Percentiles rank a stretch among this genome's conserved stretches.
phyloP scores from a whole-genome alignment of 495 filamentous ascomycete species.

The Penicillium waksmanii region DNA sequence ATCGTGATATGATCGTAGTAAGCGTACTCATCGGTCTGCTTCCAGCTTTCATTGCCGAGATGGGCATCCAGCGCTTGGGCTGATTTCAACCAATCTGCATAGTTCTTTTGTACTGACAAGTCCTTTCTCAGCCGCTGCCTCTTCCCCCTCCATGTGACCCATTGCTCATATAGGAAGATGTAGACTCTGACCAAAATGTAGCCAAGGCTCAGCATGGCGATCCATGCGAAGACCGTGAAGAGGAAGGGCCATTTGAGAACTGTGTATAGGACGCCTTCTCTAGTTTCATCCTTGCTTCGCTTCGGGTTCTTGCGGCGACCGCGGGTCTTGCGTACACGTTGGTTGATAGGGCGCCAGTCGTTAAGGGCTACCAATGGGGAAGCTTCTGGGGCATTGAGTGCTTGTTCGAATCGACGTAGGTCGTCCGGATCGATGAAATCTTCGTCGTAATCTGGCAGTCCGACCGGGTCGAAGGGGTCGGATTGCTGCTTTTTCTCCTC shows the following conservation, averaged over 20 bases:
- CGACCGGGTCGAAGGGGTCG: constrained; percentile 43
- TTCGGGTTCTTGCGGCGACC: constrained; percentile 46
- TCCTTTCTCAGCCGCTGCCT: constrained; percentile 69
- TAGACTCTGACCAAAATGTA: constrained; percentile 87
- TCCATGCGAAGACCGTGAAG: constrained; percentile 76
- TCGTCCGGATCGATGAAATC: constrained; percentile 66
- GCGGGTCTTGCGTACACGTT: constrained; percentile 59
- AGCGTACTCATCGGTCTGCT: constrained; percentile 83
- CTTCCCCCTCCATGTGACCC: constrained; percentile 64
- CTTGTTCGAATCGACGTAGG: constrained; percentile 54
- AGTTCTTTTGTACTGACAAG: constrained; percentile 70
- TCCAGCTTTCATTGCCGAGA: constrained; percentile 86
- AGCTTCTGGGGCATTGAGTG: constrained; percentile 52
- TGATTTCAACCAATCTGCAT: constrained; percentile 78
- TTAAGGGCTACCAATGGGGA: constrained; percentile 69
- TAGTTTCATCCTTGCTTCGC: constrained; percentile 83
- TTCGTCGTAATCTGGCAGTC: constrained; percentile 64
- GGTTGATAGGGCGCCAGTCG: constrained; percentile 81
- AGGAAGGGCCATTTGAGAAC: constrained; percentile 92
- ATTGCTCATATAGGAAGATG: constrained; percentile 81
- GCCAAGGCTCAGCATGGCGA: constrained; percentile 64
- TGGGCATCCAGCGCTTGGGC: constrained; percentile 80
- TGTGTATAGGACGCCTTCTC: constrained; percentile 88
- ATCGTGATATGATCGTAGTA: constrained; percentile 92
- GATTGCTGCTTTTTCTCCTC: constrained; percentile 31